A percentile compares a stretch with the other conserved stretches of the same genome.
phyloP scores from a whole-genome alignment of 345 rosid genomes.

The Excoecaria agallocha region DNA sequence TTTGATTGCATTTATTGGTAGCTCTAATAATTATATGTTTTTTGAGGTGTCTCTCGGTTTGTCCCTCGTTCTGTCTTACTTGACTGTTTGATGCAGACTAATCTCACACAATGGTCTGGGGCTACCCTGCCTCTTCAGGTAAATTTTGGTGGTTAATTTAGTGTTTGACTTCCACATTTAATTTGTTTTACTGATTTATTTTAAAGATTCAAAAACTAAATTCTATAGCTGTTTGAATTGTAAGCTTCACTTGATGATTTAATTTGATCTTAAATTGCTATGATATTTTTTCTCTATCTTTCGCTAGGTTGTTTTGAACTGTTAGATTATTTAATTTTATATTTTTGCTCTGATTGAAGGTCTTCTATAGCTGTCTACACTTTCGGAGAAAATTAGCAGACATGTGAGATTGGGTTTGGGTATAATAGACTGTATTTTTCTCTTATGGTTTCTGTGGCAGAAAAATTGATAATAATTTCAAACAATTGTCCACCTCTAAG shows the following conservation, averaged over 20 bases:
- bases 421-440: too few species aligned
- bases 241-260: constrained; percentile 39
- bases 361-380: constrained; percentile 97
- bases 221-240: constrained; percentile 75
- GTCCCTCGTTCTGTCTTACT: constrained; percentile 9
- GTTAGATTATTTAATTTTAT: constrained; percentile 12
- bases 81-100: too few species aligned
- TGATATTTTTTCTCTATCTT: not conserved
- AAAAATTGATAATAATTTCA: too few species aligned
- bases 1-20: not conserved
- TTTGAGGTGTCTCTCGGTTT: constrained; percentile 11
- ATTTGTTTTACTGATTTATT: not conserved
- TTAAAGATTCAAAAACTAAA: not conserved
- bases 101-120: too few species aligned
- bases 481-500: too few species aligned
- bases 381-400: constrained; percentile 98
- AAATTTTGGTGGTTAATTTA: too few species aligned
- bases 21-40: constrained; percentile 3
- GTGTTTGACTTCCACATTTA: not conserved
- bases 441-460: too few species aligned
- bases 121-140: too few species aligned
- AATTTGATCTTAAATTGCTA: not conserved
- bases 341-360: constrained; percentile 41
- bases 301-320: not conserved
- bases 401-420: too few species aligned